Conservation (phyloP, 2,329 filamentous ascomycete genomes). For the Kalmusia sp. region DNA sequence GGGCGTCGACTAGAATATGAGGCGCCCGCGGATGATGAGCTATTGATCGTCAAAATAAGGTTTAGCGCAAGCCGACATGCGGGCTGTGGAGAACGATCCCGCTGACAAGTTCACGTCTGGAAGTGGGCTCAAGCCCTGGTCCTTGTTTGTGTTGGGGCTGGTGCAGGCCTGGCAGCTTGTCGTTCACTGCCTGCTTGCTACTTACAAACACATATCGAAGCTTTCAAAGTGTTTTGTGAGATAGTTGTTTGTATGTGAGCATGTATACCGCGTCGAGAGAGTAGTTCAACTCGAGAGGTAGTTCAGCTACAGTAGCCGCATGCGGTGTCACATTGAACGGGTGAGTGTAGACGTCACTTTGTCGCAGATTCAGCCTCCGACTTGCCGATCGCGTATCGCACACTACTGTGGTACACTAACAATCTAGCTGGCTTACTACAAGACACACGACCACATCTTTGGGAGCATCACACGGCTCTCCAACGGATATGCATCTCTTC, state of each 20-base stretch:
- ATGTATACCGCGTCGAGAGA: no score
- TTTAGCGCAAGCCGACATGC: background rate
- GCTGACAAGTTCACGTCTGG: background rate
- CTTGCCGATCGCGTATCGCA: background rate
- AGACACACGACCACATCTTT: background rate
- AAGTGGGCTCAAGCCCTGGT: background rate
- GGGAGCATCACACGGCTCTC: constrained; percentile 2
- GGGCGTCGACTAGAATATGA: no score
- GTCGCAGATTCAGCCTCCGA: constrained; percentile 3
- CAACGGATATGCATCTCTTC: constrained; percentile 1
- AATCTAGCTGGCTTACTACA: background rate
- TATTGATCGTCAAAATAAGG: constrained; percentile 1
- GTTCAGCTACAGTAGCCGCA: no score
- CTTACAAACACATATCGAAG: background rate
- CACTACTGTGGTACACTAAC: background rate
- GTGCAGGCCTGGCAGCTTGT: background rate
- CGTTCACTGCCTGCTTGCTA: background rate
- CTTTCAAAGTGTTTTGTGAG: no score
- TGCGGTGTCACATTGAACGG: constrained; percentile 1
- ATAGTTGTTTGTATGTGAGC: no score
- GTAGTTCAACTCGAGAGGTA: no score
- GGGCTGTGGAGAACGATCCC: background rate
- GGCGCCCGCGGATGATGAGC: background rate
- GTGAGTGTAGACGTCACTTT: constrained; percentile 1
- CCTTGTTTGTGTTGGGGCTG: background rate